Evolutionary conservation across 768 basidiomycete genomes (phyloP), one percentile per base, ranked within the genome.

Genomic region (Grammothele lineata): DNA sequence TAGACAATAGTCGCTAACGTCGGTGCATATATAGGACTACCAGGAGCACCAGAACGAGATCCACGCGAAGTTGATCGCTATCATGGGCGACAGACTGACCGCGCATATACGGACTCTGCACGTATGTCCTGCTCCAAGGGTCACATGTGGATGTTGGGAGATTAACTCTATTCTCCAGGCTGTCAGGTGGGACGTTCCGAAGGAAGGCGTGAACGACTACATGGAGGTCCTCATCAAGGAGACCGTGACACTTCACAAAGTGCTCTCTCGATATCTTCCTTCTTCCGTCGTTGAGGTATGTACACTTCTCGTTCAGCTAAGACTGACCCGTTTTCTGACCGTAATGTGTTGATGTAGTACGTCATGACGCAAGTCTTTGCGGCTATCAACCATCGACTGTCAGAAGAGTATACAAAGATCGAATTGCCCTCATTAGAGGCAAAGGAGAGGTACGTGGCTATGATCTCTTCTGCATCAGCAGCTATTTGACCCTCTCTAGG

Each of bases 1-100:
- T 58, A n/a, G n/a, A n/a, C n/a, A n/a, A n/a, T 18, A 18, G 30
- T 18, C 10, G 35, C 26, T 22, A 15, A 27, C 19, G 5, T 9
- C 37, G 47, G 27, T 14, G 27, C 60, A n/a, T n/a, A n/a, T n/a
- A n/a, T n/a, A 94, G 86, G 96, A 98, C 66, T 98, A 88, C 61
- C 95, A 98, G 75, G 96, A 98, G 66, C 96, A 99, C 67, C 96
- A 99, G 67, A 90, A 95, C 61, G 96, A 98, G 72, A 98, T 99
- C 44, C 95, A 98, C 65, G 80, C 91, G 42, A 99, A 99, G 70
- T 75, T 99, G 45, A 86, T 99, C 50, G 89, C 92, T 35, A 99
- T 98, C 68, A 99, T 99, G 96, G 87, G 92, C 32, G 95, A 98
- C 67, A 79, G 95, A 47, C 71, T 98, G 37, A 80, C 73, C 56